phyloP scores from a whole-genome alignment of 495 filamentous ascomycete species.

The Endocarpon pusillum region DNA sequence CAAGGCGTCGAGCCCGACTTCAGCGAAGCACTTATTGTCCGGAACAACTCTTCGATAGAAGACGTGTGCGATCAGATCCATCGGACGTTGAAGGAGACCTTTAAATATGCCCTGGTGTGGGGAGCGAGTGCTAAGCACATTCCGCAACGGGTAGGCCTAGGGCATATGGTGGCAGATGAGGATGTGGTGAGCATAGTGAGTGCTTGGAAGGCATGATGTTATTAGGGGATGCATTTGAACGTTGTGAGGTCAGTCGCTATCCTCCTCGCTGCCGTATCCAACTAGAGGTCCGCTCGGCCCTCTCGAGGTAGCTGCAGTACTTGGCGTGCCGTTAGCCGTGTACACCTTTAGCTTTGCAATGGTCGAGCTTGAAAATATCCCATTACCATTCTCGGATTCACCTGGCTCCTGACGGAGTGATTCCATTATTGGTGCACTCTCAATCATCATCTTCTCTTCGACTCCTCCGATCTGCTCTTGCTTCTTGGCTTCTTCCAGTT shows the following conservation, averaged over 20 bases:
- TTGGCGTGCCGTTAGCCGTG: slow-evolving; percentile 14
- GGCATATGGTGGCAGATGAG: slow-evolving; percentile 79
- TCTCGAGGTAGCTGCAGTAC: slow-evolving; percentile 27
- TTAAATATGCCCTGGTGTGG: slow-evolving; percentile 98
- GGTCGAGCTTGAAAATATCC: slow-evolving; percentile 69
- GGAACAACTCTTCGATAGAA: slow-evolving; percentile 73
- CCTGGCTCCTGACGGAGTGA: slow-evolving; percentile 5
- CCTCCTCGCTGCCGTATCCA: slow-evolving; percentile 82
- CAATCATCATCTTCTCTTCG: not conserved
- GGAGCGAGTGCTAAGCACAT: slow-evolving; percentile 88
- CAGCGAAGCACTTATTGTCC: slow-evolving; percentile 82
- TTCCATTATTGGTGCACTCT: not conserved
- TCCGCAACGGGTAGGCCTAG: slow-evolving; percentile 81
- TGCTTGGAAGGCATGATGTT: not conserved
- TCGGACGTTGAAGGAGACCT: slow-evolving; percentile 87
- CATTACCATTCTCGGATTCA: slow-evolving; percentile 20
- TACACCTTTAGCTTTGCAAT: slow-evolving; percentile 50
- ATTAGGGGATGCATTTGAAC: not conserved
- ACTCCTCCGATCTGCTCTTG: slow-evolving; percentile 12
- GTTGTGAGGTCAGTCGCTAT: slow-evolving; percentile 33
- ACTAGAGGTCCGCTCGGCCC: slow-evolving; percentile 51
- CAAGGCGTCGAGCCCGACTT: slow-evolving; percentile 89
- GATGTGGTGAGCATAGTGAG: slow-evolving; percentile 89
- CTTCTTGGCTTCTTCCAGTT: slow-evolving; percentile 26
- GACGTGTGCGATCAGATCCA: slow-evolving; percentile 97